Conservation (phyloP, 179 eudicot species). For the Beta macrorhiza region DNA sequence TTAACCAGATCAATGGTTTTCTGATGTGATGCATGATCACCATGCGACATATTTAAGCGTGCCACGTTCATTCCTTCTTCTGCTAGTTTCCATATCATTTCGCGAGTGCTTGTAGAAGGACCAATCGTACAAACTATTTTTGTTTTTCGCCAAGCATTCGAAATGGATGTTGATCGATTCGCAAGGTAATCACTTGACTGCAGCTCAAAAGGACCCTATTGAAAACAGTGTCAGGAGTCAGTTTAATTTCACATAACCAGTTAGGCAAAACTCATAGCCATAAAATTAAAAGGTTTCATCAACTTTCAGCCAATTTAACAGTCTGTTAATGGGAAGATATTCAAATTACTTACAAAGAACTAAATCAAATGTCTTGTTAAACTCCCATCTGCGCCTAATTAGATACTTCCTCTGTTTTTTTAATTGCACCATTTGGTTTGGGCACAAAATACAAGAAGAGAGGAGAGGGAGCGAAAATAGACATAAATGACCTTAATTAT, state of each 20-base stretch:
- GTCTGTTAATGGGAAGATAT: too few species aligned
- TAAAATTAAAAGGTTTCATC: neutral
- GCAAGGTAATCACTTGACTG: conserved; percentile 36
- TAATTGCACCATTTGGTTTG: too few species aligned
- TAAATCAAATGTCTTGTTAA: neutral
- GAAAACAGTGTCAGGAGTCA: neutral
- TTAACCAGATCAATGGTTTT: conserved; percentile 88
- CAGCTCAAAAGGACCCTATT: conserved; percentile 43
- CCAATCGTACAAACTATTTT: conserved; percentile 98
- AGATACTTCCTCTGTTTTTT: too few species aligned
- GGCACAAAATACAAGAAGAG: too few species aligned
- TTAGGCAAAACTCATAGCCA: neutral
- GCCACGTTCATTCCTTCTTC: conserved; percentile 98
- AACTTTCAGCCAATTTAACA: neutral
- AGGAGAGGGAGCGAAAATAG: too few species aligned
- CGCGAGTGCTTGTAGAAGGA: conserved; percentile 82
- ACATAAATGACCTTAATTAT: too few species aligned
- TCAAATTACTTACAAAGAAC: too few species aligned
- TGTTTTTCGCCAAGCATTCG: conserved; percentile 59
- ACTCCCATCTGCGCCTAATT: neutral
- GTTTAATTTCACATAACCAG: neutral
- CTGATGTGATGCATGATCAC: conserved; percentile 94
- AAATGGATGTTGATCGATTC: conserved; percentile 22
- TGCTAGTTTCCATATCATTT: conserved; percentile 98
- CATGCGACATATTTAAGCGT: conserved; percentile 96